A percentile compares a stretch with the other conserved stretches of the same genome.
phyloP scores from a whole-genome alignment of 495 filamentous ascomycete genomes.

The Podospora pseudoanserina region DNA sequence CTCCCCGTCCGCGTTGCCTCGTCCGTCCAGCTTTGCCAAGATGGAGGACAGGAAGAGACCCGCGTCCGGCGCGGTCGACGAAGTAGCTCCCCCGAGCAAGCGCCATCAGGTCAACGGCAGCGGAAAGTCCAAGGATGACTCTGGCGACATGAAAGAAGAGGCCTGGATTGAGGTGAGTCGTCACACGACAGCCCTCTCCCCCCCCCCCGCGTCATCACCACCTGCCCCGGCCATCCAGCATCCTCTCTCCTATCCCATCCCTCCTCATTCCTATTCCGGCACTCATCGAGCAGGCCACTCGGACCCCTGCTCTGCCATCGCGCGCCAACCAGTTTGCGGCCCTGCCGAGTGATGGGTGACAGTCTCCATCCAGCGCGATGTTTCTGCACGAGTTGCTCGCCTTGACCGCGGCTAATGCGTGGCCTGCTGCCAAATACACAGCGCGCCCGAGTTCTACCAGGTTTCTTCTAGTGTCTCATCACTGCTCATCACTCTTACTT shows the following conservation, averaged over 20 bases:
- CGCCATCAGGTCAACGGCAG: slow-evolving; percentile 79
- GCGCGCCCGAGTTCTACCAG: slow-evolving; percentile 33
- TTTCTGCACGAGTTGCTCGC: slow-evolving; percentile 29
- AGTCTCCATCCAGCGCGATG: slow-evolving; percentile 27
- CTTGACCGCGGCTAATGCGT: slow-evolving; percentile 47
- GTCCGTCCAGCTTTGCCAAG: slow-evolving; percentile 66
- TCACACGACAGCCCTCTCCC: slow-evolving; percentile 31
- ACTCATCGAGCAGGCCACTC: slow-evolving; percentile 14
- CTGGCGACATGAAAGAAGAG: slow-evolving; percentile 76
- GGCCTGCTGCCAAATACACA: slow-evolving; percentile 43
- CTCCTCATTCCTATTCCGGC: slow-evolving; percentile 12
- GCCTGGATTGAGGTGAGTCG: slow-evolving; percentile 72
- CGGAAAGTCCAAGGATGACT: slow-evolving; percentile 66
- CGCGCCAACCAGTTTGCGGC: slow-evolving; percentile 15
- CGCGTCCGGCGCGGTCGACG: slow-evolving; percentile 67
- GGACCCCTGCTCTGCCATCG: slow-evolving; percentile 4
- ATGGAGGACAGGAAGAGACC: slow-evolving; percentile 98
- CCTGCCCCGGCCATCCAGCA: slow-evolving; percentile 6
- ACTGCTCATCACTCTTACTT: slow-evolving; percentile 20
- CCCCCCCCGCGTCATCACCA: slow-evolving; percentile 19
- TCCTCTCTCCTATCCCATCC: not conserved
- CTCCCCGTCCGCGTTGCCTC: slow-evolving; percentile 64
- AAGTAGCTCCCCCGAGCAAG: slow-evolving; percentile 78
- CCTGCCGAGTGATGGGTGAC: slow-evolving; percentile 10
- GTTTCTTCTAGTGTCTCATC: slow-evolving; percentile 26